These are phyloP conservation scores for Phlyctochytrium bullatum DNA, from an alignment of 192 early-diverging fungal genomes.

Conservation along the genomic window DNA sequence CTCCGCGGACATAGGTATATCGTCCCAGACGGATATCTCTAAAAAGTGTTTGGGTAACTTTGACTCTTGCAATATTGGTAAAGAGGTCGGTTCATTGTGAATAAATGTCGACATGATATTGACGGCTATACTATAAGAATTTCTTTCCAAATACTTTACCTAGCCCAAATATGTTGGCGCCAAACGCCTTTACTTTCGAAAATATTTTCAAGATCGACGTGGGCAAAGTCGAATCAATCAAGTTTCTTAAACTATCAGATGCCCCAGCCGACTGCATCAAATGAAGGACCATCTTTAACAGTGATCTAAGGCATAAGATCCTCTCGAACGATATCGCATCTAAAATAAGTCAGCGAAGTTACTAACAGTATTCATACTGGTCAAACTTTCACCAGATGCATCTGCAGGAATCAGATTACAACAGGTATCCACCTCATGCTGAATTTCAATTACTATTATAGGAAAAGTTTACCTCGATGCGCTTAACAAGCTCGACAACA, in stretches of 20 bases:
- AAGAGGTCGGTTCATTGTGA: conserved; percentile 95
- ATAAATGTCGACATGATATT: conserved; percentile 95
- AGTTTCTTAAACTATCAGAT: conserved; percentile 86
- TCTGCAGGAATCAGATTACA: too few species aligned
- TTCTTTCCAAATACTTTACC: conserved; percentile 40
- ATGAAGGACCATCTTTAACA: conserved; percentile 88
- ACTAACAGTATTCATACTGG: conserved; percentile 4
- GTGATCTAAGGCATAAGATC: conserved; percentile 74
- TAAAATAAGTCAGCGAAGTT: neutral
- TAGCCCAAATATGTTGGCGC: conserved; percentile 77
- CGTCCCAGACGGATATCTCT: conserved; percentile 53
- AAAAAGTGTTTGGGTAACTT: conserved; percentile 84
- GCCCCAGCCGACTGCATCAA: conserved; percentile 93
- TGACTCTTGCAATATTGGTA: conserved; percentile 92
- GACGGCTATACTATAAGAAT: conserved; percentile 52
- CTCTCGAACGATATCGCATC: conserved; percentile 65
- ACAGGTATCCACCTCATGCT: too few species aligned
- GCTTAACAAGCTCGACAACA: conserved; percentile 67
- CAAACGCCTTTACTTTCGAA: conserved; percentile 72
- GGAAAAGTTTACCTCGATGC: conserved; percentile 62
- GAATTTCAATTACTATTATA: too few species aligned
- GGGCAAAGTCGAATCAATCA: conserved; percentile 88
- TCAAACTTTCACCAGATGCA: too few species aligned
- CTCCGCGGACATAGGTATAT: conserved; percentile 79
- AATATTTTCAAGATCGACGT: conserved; percentile 70